Base-by-base conservation (phyloP, 148 eudicot species). In the Polygonum maritimum region DNA sequence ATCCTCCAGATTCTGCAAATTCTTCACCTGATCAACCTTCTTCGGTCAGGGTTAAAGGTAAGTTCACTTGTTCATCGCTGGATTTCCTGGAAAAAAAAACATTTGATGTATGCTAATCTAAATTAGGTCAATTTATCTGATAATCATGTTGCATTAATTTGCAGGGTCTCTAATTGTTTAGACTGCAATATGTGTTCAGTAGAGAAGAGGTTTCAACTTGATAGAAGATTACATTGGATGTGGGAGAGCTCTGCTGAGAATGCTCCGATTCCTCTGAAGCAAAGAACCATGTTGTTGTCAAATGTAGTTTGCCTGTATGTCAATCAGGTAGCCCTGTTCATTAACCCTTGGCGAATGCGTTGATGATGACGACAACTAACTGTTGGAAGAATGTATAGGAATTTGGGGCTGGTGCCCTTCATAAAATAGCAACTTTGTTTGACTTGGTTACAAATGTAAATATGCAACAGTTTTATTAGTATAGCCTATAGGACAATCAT, bases 11-110 rank as follows among this genome's bases (percentile, higher is more conserved):
- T 81, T 57, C 76, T 75, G 76, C 81, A 12, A 80, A 75, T 40
- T 79, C 87, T 82, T 84, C 83, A 31, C 88, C 86, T 38, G 82
- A 78, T 51, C 79, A 70, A 54, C 81, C 82, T 31, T 80, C 83
- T 72, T 80, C 87, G 40, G 83, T 82, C 39, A 71, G 79, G 63
- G 75, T 79, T 77, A 72, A 57, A 82, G 85, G 82, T 82, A 26
- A 74, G 76, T 26, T 65, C 51, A 9, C 71, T 55, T 38, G 19
- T 18, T 39, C 41, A 21, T 48, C 31, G 19, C 15, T 62, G 63
- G 74, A 49, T 74, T 49, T 48, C 35, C 35, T 4, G 12, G 44
- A 21, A 8, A 41, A n/a, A n/a, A n/a, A n/a, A n/a, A n/a, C n/a
- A n/a, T n/a, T n/a, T n/a, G n/a, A n/a, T n/a, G n/a, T n/a, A 0